phyloP scores from a whole-genome alignment of 2,329 filamentous ascomycete genomes.

The Penicillium sp. region DNA sequence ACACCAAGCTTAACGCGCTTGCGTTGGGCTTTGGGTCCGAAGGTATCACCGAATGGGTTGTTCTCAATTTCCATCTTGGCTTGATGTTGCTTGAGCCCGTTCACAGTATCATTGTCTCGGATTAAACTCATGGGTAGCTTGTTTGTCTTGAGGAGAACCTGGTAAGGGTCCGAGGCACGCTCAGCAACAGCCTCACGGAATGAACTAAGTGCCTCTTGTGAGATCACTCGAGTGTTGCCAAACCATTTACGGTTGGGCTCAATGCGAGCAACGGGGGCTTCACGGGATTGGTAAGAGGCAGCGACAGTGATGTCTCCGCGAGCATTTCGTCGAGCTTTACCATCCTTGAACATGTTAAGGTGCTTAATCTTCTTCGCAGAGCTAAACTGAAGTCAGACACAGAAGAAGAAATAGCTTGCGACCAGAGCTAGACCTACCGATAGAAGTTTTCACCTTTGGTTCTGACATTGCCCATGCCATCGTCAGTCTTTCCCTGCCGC shows the following conservation, averaged over 20 bases:
- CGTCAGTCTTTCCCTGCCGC: slow-evolving; percentile 81
- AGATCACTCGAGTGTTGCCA: slow-evolving; percentile 87
- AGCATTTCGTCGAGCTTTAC: slow-evolving; percentile 79
- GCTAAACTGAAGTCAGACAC: slow-evolving; percentile 38
- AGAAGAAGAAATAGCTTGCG: neutral
- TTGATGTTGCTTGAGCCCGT: slow-evolving; percentile 87
- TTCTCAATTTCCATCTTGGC: slow-evolving; percentile 93
- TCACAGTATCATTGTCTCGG: slow-evolving; percentile 73
- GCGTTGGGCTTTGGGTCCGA: slow-evolving; percentile 89
- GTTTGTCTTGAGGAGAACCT: slow-evolving; percentile 93
- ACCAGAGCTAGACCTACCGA: slow-evolving; percentile 56
- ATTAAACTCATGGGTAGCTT: slow-evolving; percentile 97
- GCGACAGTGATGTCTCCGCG: slow-evolving; percentile 82
- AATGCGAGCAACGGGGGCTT: slow-evolving; percentile 80
- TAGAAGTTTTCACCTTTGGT: slow-evolving; percentile 99
- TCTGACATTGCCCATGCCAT: slow-evolving; percentile 90
- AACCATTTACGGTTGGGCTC: slow-evolving; percentile 99
- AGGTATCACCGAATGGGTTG: slow-evolving; percentile 82
- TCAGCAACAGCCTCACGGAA: slow-evolving; percentile 94
- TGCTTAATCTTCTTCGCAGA: slow-evolving; percentile 85
- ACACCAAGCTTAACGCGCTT: slow-evolving; percentile 91
- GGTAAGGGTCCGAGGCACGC: slow-evolving; percentile 86
- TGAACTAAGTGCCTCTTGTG: slow-evolving; percentile 80
- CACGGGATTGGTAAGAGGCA: slow-evolving; percentile 80
- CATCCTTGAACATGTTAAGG: slow-evolving; percentile 89